Conservation (phyloP, 257 asterid genomes). For the Ilex asprella region DNA sequence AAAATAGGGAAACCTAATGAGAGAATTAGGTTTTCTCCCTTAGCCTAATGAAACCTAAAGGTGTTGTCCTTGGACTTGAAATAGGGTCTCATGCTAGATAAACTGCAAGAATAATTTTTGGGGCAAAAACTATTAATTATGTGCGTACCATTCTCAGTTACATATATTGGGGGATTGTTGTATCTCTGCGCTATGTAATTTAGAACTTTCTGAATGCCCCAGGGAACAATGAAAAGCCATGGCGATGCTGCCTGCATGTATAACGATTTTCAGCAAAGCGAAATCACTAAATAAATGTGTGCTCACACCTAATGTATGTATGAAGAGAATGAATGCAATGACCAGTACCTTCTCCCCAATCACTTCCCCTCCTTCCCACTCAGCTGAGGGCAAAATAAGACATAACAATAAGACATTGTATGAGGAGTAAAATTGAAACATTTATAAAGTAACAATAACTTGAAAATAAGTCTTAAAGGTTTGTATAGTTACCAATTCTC, state of each 20-base stretch:
- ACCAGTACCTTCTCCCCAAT: conserved; percentile 42
- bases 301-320: too few species aligned
- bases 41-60: too few species aligned
- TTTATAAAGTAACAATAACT: background rate
- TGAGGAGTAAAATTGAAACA: background rate
- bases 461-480: background rate
- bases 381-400: conserved; percentile 28
- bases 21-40: too few species aligned
- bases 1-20: too few species aligned
- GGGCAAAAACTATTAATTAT: too few species aligned
- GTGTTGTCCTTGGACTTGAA: too few species aligned
- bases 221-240: conserved; percentile 51
- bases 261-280: conserved; percentile 4
- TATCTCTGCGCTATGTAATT: conserved; percentile 35
- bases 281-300: too few species aligned
- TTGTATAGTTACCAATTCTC: conserved; percentile 33
- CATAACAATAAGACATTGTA: conserved; percentile 5
- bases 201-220: conserved; percentile 46
- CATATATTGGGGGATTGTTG: conserved; percentile 37
- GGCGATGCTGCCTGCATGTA: conserved; percentile 44
- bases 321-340: background rate
- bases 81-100: too few species aligned
- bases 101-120: too few species aligned
- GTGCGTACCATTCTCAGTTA: conserved; percentile 45
- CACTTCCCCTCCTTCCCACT: conserved; percentile 45